phyloP scores from a whole-genome alignment of 257 asterid genomes.

The Sherardia arvensis region DNA sequence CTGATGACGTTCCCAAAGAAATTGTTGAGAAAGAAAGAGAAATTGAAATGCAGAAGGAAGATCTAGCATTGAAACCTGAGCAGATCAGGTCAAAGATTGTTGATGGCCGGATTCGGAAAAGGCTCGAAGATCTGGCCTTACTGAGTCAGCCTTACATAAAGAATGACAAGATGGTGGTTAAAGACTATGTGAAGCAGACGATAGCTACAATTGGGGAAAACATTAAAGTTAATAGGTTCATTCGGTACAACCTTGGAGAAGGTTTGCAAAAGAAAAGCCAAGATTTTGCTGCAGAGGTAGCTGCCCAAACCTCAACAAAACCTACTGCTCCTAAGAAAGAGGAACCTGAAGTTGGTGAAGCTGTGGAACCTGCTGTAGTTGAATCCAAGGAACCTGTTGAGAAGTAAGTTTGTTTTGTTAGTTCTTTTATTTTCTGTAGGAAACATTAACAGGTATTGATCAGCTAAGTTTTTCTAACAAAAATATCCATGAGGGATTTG shows the following conservation, averaged over 20 bases:
- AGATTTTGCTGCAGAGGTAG: slow-evolving; percentile 98
- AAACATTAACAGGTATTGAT: neutral
- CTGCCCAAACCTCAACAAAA: slow-evolving; percentile 86
- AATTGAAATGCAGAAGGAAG: slow-evolving; percentile 94
- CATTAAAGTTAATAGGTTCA: slow-evolving; percentile 75
- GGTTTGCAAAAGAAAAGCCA: slow-evolving; percentile 90
- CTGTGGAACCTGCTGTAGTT: slow-evolving; percentile 38
- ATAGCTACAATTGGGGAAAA: slow-evolving; percentile 91
- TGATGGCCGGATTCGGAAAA: slow-evolving; percentile 83
- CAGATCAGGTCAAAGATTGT: slow-evolving; percentile 82
- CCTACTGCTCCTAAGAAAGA: slow-evolving; percentile 37
- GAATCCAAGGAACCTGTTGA: slow-evolving; percentile 44
- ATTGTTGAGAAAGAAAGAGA: slow-evolving; percentile 64
- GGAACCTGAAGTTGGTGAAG: slow-evolving; percentile 41
- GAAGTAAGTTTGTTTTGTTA: slow-evolving; percentile 42
- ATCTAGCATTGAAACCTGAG: slow-evolving; percentile 78
- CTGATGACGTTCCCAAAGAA: slow-evolving; percentile 79
- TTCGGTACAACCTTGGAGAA: slow-evolving; percentile 85
- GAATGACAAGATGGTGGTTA: slow-evolving; percentile 74
- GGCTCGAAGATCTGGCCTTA: slow-evolving; percentile 75
- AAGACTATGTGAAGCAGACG: slow-evolving; percentile 93
- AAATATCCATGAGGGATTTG: no score
- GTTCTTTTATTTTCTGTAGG: neutral
- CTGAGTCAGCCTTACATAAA: slow-evolving; percentile 91
- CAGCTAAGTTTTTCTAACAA: no score